These are phyloP conservation scores for Populus pruinosa DNA, from an alignment of 345 rosid species.

Conservation along the genomic window DNA sequence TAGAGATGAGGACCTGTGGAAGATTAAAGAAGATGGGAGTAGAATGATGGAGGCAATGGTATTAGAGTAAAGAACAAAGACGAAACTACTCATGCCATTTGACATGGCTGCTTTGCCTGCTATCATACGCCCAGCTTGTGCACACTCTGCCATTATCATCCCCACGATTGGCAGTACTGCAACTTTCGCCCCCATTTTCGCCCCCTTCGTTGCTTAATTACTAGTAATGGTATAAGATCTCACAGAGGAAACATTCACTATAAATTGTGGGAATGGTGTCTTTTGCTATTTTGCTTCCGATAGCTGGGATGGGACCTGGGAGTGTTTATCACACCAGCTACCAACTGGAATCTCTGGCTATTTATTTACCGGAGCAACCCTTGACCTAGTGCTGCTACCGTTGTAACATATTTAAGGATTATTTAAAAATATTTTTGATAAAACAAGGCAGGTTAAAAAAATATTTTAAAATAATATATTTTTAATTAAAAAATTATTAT, in stretches of 20 bases:
- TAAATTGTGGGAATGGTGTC: no score
- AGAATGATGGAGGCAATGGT: conserved; percentile 40
- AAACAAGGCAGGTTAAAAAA: no score
- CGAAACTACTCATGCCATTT: conserved; percentile 42
- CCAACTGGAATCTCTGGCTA: no score
- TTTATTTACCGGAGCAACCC: no score
- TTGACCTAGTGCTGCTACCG: no score
- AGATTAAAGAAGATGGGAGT: conserved; percentile 41
- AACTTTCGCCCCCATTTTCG: background rate
- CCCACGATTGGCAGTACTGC: conserved; percentile 22
- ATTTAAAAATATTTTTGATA: no score
- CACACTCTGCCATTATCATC: conserved; percentile 40
- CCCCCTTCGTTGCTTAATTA: background rate
- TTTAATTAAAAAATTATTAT: no score
- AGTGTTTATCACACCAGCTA: no score
- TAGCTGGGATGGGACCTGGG: no score
- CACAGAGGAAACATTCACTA: background rate
- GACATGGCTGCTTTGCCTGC: conserved; percentile 46
- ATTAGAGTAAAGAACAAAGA: conserved; percentile 39
- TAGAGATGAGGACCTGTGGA: conserved; percentile 30
- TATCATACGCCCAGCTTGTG: conserved; percentile 31
- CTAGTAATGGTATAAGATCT: background rate
- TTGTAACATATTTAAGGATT: no score
- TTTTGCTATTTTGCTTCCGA: no score
- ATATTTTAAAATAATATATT: no score